These are phyloP conservation scores for Zoysia matrella DNA, from an alignment of 202 grass and related monocot genomes.

Conservation along the genomic window DNA sequence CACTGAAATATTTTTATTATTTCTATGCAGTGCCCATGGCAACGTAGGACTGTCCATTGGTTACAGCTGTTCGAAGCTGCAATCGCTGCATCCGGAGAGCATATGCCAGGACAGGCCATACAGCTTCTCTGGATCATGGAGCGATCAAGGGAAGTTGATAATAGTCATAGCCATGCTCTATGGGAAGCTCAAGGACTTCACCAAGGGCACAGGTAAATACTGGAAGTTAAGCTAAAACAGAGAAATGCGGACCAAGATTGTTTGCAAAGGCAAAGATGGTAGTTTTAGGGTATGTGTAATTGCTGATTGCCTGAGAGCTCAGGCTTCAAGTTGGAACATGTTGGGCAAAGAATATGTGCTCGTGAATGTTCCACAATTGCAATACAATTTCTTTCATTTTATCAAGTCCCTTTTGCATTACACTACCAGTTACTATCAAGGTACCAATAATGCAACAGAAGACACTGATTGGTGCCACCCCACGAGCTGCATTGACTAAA, in stretches of 20 bases:
- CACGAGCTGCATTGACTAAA: neutral
- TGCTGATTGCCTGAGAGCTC: conserved; percentile 8
- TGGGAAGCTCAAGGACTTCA: conserved; percentile 32
- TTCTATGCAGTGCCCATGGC: conserved; percentile 48
- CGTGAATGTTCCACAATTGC: neutral
- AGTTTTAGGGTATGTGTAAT: neutral
- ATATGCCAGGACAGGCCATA: conserved; percentile 52
- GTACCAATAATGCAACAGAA: neutral
- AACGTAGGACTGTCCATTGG: conserved; percentile 61
- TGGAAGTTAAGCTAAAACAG: conserved; percentile 44
- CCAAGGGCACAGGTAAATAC: conserved; percentile 36
- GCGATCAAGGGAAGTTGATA: conserved; percentile 53
- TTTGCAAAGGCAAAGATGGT: neutral
- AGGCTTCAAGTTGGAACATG: conserved; percentile 16
- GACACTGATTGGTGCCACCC: neutral
- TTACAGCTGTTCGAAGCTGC: conserved; percentile 61
- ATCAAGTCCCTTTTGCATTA: neutral
- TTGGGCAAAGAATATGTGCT: neutral
- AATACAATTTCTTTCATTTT: neutral
- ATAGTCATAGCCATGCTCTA: conserved; percentile 52
- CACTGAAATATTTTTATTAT: conserved; percentile 7
- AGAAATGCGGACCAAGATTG: conserved; percentile 10
- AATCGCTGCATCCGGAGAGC: conserved; percentile 47
- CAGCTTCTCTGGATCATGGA: conserved; percentile 59
- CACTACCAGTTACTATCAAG: conserved; percentile 18